phyloP scores from a whole-genome alignment of 2,329 filamentous ascomycete species.

The Neospermospora avenae region DNA sequence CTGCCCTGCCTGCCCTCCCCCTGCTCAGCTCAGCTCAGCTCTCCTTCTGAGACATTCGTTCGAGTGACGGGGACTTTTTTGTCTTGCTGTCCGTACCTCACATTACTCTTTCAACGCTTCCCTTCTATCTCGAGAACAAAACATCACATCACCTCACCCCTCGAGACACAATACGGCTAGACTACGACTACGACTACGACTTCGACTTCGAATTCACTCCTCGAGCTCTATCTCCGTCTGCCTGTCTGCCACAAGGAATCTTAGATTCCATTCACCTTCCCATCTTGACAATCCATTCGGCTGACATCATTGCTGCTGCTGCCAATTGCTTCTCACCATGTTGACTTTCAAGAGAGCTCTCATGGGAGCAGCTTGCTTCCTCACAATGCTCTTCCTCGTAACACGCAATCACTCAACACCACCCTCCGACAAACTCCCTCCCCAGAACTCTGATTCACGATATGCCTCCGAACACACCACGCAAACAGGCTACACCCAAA shows the following conservation, averaged over 20 bases:
- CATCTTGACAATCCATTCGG: background rate
- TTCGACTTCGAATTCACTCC: background rate
- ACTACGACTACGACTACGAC: background rate
- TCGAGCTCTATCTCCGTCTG: background rate
- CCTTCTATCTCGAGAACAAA: no score
- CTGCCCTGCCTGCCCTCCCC: no score
- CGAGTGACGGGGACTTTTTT: no score
- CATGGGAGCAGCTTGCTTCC: constrained; percentile 64
- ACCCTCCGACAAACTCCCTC: constrained; percentile 7
- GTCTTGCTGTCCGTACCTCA: no score
- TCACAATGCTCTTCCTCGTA: constrained; percentile 68
- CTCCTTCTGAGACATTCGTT: no score
- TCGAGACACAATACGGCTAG: no score
- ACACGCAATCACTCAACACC: constrained; percentile 52
- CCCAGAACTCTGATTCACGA: constrained; percentile 9
- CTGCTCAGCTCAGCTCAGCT: no score
- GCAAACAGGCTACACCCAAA: constrained; percentile 13
- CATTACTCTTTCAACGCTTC: no score
- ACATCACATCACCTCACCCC: no score
- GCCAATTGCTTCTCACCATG: constrained; percentile 49
- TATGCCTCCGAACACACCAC: constrained; percentile 10
- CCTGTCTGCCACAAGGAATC: background rate
- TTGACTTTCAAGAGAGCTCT: constrained; percentile 75
- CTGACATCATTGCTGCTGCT: constrained; percentile 13
- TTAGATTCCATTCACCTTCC: background rate